A percentile compares a stretch with the other conserved stretches of the same genome.
Evolutionary conservation across 176 grass and related monocot genomes (phyloP).

Genomic region (bread wheat (Triticum aestivum)): IWGSC_CS_RefSeq_v2.1 NC_057814.1:133457573-133458072

Average conservation of each 20-base stretch:
- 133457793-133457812: constrained; percentile 47
- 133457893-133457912: too few relatives aligned
- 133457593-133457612: constrained; percentile 19
- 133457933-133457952: too few relatives aligned
- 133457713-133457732: not conserved
- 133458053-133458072: too few relatives aligned
- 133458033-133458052: too few relatives aligned
- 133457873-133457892: too few relatives aligned
- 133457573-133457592: not conserved
- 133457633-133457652: constrained; percentile 42
- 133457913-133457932: too few relatives aligned
- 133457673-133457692: constrained; percentile 28
- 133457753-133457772: not conserved
- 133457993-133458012: too few relatives aligned
- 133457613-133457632: constrained; percentile 73
- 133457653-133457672: constrained; percentile 61
- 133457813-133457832: not conserved
- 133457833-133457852: too few relatives aligned
- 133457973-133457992: too few relatives aligned
- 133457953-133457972: too few relatives aligned
- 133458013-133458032: too few relatives aligned
- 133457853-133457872: not conserved
- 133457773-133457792: constrained; percentile 31
- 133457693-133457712: constrained; percentile 36
- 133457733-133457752: not conserved